Conservation (phyloP, 2,329 filamentous ascomycete genomes). For the Clonostachys byssicola region DNA sequence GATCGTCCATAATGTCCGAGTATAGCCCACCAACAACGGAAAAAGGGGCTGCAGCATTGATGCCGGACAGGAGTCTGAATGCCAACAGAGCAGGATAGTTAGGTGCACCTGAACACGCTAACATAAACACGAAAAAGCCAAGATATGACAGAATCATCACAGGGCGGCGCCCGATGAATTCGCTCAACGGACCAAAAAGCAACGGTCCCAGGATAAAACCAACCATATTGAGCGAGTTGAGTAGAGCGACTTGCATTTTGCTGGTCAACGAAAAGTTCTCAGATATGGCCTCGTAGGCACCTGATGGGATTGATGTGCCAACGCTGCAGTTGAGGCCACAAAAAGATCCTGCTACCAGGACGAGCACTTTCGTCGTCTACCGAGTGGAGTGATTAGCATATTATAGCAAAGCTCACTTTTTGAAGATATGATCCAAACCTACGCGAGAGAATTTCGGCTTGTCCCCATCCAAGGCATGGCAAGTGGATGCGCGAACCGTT, state of each 20-base stretch:
- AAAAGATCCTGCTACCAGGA: too few species aligned
- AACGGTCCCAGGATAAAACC: background rate
- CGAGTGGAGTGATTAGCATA: too few species aligned
- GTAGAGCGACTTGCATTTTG: background rate
- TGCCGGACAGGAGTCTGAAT: constrained; percentile 26
- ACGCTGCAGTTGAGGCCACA: background rate
- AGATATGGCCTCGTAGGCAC: background rate
- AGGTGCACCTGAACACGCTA: constrained; percentile 26
- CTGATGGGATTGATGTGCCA: background rate
- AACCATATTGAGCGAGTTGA: background rate
- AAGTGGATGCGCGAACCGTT: too few species aligned
- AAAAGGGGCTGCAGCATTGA: constrained; percentile 23
- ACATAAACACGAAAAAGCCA: background rate
- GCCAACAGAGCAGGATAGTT: constrained; percentile 36
- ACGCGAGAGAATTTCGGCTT: too few species aligned
- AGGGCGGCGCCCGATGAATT: background rate
- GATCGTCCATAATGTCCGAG: constrained; percentile 19
- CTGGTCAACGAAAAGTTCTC: background rate
- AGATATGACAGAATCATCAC: background rate
- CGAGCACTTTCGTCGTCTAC: too few species aligned
- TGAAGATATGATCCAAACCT: too few species aligned
- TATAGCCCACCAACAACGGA: constrained; percentile 23
- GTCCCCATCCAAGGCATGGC: too few species aligned
- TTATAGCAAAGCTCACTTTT: too few species aligned
- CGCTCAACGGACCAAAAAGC: background rate